These are phyloP conservation scores for Pinus tabuliformis DNA, from an alignment of 75 land plant species.

Conservation along the genomic window DNA sequence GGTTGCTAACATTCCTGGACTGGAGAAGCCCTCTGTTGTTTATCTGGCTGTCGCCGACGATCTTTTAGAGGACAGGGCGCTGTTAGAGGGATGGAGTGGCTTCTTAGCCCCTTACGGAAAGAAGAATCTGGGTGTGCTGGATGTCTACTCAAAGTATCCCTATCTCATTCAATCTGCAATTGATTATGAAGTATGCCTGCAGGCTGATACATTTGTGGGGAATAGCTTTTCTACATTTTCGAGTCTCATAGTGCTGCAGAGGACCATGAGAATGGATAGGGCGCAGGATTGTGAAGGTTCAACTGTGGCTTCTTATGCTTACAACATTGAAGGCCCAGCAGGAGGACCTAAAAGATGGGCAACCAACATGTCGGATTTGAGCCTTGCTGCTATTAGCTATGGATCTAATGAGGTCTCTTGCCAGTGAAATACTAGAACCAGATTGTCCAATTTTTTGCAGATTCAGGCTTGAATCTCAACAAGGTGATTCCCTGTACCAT, in stretches of 20 bases:
- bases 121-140: slow-evolving; percentile 59
- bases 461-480: too few relatives aligned
- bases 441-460: too few relatives aligned
- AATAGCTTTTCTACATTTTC: too few relatives aligned
- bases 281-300: slow-evolving; percentile 25
- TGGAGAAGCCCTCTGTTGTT: too few relatives aligned
- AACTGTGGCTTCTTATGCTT: too few relatives aligned
- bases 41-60: slow-evolving; percentile 87
- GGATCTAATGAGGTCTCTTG: too few relatives aligned
- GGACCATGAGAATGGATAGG: slow-evolving; percentile 35
- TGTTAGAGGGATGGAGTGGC: slow-evolving; percentile 78
- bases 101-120: neutral
- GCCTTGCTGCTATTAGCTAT: slow-evolving; percentile 63
- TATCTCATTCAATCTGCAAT: slow-evolving; percentile 83
- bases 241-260: too few relatives aligned
- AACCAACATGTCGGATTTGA: slow-evolving; percentile 64
- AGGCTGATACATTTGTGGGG: too few relatives aligned
- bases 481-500: too few relatives aligned
- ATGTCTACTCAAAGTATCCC: slow-evolving; percentile 62
- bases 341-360: slow-evolving; percentile 67
- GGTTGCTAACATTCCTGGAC: too few relatives aligned
- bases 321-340: slow-evolving; percentile 12
- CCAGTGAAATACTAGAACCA: too few relatives aligned
- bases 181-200: slow-evolving; percentile 22
- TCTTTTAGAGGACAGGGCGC: slow-evolving; percentile 54